Percentiles rank a stretch among this genome's conserved stretches.
Conservation (phyloP, 352 stramenopile genomes). For the Phytopythium mirpurense region DNA sequence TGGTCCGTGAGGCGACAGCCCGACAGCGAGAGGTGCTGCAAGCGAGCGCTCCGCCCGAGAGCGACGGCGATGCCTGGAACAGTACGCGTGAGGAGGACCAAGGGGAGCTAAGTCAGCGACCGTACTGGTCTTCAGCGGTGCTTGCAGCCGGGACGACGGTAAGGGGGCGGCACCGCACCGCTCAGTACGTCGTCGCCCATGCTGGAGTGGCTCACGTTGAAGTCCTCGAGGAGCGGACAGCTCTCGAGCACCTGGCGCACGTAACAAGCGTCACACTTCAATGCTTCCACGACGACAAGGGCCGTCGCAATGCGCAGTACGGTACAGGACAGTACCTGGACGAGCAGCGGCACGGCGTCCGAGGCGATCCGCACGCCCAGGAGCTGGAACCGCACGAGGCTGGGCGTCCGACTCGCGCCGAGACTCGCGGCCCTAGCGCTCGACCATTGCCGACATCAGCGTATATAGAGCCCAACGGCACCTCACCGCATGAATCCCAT, state of each 20-base stretch:
- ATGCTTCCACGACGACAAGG: too few species aligned
- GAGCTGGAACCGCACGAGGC: conserved; percentile 29
- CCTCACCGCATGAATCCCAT: neutral
- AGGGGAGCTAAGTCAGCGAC: too few species aligned
- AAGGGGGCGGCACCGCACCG: too few species aligned
- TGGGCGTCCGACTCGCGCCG: conserved; percentile 22
- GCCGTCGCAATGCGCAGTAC: neutral
- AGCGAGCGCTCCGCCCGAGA: conserved; percentile 30
- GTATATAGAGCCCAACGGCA: too few species aligned
- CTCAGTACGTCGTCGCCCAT: conserved; percentile 20
- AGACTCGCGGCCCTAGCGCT: conserved; percentile 16
- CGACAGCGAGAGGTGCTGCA: conserved; percentile 39
- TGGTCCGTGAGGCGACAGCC: conserved; percentile 45
- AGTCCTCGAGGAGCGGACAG: conserved; percentile 20
- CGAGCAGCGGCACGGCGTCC: conserved; percentile 15
- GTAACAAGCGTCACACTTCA: neutral
- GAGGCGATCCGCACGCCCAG: conserved; percentile 24
- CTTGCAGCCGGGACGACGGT: too few species aligned
- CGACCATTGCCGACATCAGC: neutral
- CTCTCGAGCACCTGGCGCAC: conserved; percentile 21
- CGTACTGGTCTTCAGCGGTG: neutral
- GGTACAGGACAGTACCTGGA: conserved; percentile 14
- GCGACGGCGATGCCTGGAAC: conserved; percentile 26
- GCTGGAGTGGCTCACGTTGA: conserved; percentile 15
- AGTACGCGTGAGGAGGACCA: neutral